Evolutionary conservation across 192 early-diverging fungal genomes (phyloP).

Genomic region (Linnemannia zychae): DNA sequence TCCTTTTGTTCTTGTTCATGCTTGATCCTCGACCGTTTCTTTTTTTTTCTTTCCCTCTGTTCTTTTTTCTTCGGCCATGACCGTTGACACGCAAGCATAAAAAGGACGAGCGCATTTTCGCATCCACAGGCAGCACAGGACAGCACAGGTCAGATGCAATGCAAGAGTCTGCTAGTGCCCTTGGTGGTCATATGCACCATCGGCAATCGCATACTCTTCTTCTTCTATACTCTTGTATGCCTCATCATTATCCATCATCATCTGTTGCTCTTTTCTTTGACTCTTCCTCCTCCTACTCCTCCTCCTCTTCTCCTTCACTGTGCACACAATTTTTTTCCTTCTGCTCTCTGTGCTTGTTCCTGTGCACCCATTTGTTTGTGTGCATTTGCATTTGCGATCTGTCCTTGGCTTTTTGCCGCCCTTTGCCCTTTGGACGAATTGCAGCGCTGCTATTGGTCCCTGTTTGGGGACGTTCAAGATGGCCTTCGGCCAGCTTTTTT

Average conservation of each 20-base stretch:
- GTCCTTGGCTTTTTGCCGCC: background rate
- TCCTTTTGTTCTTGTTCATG: conserved; percentile 8
- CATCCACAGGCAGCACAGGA: background rate
- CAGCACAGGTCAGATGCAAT: background rate
- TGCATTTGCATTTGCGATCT: background rate
- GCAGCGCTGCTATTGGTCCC: background rate
- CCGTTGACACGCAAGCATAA: conserved; percentile 6
- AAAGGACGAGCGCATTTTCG: conserved; percentile 2
- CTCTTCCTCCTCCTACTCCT: background rate
- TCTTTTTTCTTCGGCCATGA: conserved; percentile 4
- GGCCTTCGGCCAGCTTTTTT: background rate
- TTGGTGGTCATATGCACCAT: conserved; percentile 2
- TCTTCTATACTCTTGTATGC: background rate
- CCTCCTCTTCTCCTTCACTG: background rate
- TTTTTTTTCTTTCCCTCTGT: background rate
- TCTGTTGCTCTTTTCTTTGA: background rate
- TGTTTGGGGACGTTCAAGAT: background rate
- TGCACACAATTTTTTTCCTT: background rate
- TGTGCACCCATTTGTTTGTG: conserved; percentile 7
- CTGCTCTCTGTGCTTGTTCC: background rate
- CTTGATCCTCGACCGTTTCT: conserved; percentile 27
- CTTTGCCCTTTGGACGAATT: background rate
- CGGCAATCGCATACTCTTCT: background rate
- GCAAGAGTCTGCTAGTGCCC: background rate
- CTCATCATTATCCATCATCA: background rate